Evolutionary conservation across 805 yeast species (phyloP).

Genomic region (Candida tibetensis): DNA sequence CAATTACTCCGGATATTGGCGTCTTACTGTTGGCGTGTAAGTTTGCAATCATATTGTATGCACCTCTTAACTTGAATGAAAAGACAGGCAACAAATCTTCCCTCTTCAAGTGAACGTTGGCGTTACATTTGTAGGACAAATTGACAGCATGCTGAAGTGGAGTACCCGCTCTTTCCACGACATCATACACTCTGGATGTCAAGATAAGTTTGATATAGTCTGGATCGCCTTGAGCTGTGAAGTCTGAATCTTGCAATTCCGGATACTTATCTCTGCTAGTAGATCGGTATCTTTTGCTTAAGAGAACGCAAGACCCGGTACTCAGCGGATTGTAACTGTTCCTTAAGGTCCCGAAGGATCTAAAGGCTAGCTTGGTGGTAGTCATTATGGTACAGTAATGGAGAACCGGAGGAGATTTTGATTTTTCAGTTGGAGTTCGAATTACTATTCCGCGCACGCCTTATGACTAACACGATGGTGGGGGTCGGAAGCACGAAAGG

Average conservation of each 20-base stretch:
- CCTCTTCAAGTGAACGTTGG: slow-evolving; percentile 77
- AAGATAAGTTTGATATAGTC: slow-evolving; percentile 89
- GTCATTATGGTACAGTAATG: no score
- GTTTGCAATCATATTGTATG: slow-evolving; percentile 94
- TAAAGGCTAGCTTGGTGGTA: no score
- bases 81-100: slow-evolving; percentile 95
- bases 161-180: slow-evolving; percentile 71
- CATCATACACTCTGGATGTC: slow-evolving; percentile 93
- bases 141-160: slow-evolving; percentile 77
- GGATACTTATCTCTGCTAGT: slow-evolving; percentile 36
- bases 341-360: no score
- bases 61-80: slow-evolving; percentile 95
- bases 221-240: slow-evolving; percentile 67
- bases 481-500: no score
- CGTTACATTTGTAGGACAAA: slow-evolving; percentile 68
- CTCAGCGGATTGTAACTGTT: no score
- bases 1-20: slow-evolving; percentile 83
- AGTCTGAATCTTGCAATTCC: slow-evolving; percentile 49
- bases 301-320: no score
- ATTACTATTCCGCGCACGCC: no score
- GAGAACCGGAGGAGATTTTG: no score
- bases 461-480: no score
- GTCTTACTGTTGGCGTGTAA: slow-evolving; percentile 55
- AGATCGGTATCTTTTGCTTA: no score
- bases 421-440: no score